Conservation (phyloP, 2,329 filamentous ascomycete species). For the Arachnopeziza araneosa region DNA sequence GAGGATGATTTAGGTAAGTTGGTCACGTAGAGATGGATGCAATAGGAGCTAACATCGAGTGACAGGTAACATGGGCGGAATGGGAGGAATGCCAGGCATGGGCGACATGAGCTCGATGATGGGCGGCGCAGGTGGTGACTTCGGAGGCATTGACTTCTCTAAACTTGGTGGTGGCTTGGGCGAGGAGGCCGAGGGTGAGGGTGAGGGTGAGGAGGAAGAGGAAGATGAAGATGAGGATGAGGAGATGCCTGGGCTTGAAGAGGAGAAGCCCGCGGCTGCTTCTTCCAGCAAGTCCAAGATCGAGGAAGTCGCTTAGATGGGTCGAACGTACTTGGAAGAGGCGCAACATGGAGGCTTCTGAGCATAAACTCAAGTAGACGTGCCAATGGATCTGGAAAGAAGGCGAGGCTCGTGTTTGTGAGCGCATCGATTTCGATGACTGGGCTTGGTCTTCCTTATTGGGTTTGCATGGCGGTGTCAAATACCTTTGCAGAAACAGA, state of each 20-base stretch:
- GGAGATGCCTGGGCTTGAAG: conserved; percentile 74
- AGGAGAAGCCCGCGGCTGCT: conserved; percentile 33
- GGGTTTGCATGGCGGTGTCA: neutral
- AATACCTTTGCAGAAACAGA: neutral
- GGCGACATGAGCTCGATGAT: conserved; percentile 35
- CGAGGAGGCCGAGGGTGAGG: conserved; percentile 45
- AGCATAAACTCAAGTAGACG: neutral
- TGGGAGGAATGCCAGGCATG: conserved; percentile 44
- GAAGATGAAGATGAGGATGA: conserved; percentile 50
- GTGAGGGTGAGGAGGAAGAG: conserved; percentile 39
- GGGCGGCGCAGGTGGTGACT: conserved; percentile 54
- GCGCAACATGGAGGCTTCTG: neutral
- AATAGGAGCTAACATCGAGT: conserved; percentile 8
- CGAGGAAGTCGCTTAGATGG: neutral
- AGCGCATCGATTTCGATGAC: neutral
- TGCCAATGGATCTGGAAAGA: neutral
- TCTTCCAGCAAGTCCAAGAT: neutral
- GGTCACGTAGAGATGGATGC: neutral
- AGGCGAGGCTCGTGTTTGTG: neutral
- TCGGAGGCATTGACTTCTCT: conserved; percentile 88
- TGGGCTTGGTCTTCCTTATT: neutral
- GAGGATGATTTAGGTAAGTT: conserved; percentile 72
- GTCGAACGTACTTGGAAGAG: neutral
- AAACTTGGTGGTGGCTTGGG: conserved; percentile 61
- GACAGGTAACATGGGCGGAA: conserved; percentile 51